Evolutionary conservation across 1,284 basidiomycete genomes (phyloP).

Genomic region (Lentinula novae-zelandiae): DNA sequence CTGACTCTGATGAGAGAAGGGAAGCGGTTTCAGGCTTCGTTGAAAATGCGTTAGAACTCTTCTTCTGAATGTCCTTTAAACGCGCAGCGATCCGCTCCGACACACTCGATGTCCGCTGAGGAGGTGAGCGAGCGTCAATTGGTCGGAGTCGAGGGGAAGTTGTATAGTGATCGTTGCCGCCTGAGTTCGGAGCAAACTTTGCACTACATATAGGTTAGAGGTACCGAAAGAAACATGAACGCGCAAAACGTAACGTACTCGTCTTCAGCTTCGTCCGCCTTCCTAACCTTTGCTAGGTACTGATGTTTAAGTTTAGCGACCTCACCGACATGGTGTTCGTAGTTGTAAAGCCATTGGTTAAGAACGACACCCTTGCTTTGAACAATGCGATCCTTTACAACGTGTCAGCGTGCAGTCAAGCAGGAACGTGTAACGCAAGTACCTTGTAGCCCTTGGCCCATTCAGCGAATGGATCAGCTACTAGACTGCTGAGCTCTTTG

Average conservation of each 20-base stretch:
- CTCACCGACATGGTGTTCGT: conserved; percentile 61
- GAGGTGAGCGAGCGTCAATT: conserved; percentile 47
- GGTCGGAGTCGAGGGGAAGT: conserved; percentile 67
- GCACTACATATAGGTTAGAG: conserved; percentile 41
- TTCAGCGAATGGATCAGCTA: conserved; percentile 69
- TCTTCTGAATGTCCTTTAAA: conserved; percentile 70
- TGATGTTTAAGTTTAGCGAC: conserved; percentile 70
- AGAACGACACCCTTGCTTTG: conserved; percentile 56
- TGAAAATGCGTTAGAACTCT: conserved; percentile 33
- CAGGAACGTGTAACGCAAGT: conserved; percentile 14
- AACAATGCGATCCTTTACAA: conserved; percentile 51
- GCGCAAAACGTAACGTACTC: conserved; percentile 54
- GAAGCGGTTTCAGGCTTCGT: conserved; percentile 9
- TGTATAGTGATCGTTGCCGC: conserved; percentile 65
- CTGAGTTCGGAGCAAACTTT: conserved; percentile 76
- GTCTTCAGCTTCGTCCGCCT: conserved; percentile 87
- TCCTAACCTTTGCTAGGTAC: conserved; percentile 75
- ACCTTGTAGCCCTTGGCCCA: conserved; percentile 74
- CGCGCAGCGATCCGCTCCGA: conserved; percentile 75
- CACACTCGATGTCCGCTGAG: conserved; percentile 62
- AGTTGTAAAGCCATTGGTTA: conserved; percentile 67
- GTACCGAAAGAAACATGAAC: not conserved
- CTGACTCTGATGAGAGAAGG: conserved; percentile 29
- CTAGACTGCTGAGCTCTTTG: conserved; percentile 62
- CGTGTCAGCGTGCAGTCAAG: not conserved